Conservation (phyloP, 2,329 filamentous ascomycete species). For the Fusarium tupiense region DNA sequence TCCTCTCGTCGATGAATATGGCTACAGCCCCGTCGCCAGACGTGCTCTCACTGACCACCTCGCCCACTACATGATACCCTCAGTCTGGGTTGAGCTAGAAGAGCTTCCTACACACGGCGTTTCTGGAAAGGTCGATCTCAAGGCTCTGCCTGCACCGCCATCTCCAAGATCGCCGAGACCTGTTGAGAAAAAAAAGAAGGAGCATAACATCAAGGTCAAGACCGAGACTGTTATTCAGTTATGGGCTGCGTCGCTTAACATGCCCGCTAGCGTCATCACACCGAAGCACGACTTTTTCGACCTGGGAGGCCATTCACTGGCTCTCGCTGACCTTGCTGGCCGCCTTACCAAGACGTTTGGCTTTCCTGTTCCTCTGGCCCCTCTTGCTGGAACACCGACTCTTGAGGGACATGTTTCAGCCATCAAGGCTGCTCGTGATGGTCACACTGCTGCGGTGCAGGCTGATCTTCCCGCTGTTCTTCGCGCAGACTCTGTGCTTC, state of each 20-base stretch:
- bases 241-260: slow-evolving; percentile 76
- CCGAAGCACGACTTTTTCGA: slow-evolving; percentile 83
- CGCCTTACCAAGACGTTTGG: slow-evolving; percentile 75
- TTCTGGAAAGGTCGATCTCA: slow-evolving; percentile 81
- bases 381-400: slow-evolving; percentile 76
- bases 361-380: slow-evolving; percentile 76
- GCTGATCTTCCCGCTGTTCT: slow-evolving; percentile 77
- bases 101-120: slow-evolving; percentile 79
- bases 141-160: slow-evolving; percentile 73
- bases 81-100: slow-evolving; percentile 78
- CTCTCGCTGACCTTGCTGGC: slow-evolving; percentile 80
- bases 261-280: slow-evolving; percentile 70
- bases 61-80: slow-evolving; percentile 85
- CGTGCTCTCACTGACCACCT: slow-evolving; percentile 72
- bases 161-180: slow-evolving; percentile 57
- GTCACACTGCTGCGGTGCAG: slow-evolving; percentile 78
- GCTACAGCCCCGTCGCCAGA: slow-evolving; percentile 75
- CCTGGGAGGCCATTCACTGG: slow-evolving; percentile 80
- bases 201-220: slow-evolving; percentile 70
- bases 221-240: slow-evolving; percentile 74
- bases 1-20: slow-evolving; percentile 74
- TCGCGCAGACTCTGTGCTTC: slow-evolving; percentile 71
- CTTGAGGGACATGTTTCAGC: slow-evolving; percentile 77
- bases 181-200: slow-evolving; percentile 54
- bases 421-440: slow-evolving; percentile 75